Conservation (phyloP, 2,329 filamentous ascomycete genomes). For the Aspergillus sp. region DNA sequence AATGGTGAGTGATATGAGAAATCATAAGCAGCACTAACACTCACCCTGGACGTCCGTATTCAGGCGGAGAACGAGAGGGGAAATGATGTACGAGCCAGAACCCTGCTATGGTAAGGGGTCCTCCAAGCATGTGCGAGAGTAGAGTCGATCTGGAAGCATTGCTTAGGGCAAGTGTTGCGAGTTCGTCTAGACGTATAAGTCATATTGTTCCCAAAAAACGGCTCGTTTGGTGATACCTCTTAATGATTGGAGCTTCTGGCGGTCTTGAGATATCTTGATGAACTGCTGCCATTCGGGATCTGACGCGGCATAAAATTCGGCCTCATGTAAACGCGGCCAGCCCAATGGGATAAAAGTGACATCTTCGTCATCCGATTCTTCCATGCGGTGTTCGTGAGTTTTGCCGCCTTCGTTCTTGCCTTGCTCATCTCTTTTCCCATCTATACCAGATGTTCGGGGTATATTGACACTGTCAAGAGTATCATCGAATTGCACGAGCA, state of each 20-base stretch:
- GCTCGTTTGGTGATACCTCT: constrained; percentile 29
- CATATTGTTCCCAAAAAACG: constrained; percentile 1
- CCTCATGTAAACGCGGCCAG: constrained; percentile 35
- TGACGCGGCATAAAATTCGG: constrained; percentile 24
- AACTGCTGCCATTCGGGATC: constrained; percentile 64
- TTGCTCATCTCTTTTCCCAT: constrained; percentile 1
- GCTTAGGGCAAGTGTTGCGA: constrained; percentile 41
- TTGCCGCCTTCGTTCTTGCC: background rate
- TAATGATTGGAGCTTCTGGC: constrained; percentile 44
- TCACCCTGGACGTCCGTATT: constrained; percentile 58
- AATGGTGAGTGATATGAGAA: constrained; percentile 6
- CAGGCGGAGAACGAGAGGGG: constrained; percentile 55
- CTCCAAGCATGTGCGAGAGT: constrained; percentile 44
- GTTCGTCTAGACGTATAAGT: constrained; percentile 33
- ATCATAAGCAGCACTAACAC: constrained; percentile 11
- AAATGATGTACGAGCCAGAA: constrained; percentile 61
- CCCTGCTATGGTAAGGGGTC: constrained; percentile 45
- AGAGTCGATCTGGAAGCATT: constrained; percentile 42
- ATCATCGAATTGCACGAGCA: constrained; percentile 26
- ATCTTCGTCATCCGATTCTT: constrained; percentile 36
- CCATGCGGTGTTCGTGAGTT: background rate
- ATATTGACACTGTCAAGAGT: constrained; percentile 15
- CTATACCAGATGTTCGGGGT: constrained; percentile 3
- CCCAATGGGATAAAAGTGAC: constrained; percentile 59
- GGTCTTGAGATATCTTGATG: constrained; percentile 53